Conservation (phyloP, 345 rosid genomes). For the Balakata baccata region DNA sequence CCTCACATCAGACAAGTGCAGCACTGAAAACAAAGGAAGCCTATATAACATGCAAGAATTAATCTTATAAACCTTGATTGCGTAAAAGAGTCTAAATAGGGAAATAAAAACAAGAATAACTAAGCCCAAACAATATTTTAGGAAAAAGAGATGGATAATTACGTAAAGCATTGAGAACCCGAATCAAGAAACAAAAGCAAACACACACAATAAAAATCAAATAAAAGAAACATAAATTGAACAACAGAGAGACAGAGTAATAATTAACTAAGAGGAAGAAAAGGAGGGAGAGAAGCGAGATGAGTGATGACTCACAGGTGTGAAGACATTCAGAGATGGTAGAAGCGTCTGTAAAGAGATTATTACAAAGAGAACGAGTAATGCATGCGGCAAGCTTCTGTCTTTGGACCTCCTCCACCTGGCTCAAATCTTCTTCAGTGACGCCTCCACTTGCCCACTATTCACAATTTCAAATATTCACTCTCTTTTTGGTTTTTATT, state of each 20-base stretch:
- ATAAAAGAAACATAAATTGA: background rate
- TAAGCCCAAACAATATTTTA: too few relatives aligned
- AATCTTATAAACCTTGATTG: background rate
- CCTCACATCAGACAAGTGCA: background rate
- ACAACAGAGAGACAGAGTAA: background rate
- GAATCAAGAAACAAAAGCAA: too few relatives aligned
- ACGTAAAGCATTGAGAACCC: background rate
- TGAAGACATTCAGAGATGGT: conserved; percentile 57
- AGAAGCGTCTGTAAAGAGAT: conserved; percentile 44
- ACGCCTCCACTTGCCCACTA: background rate
- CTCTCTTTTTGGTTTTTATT: background rate
- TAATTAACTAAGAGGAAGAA: background rate
- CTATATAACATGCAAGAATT: background rate
- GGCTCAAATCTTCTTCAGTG: conserved; percentile 7
- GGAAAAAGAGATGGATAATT: background rate
- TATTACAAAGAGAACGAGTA: conserved; percentile 45
- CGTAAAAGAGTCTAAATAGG: conserved; percentile 4
- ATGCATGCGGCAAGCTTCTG: conserved; percentile 37
- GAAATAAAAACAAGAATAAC: background rate
- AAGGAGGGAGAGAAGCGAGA: background rate
- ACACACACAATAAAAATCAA: background rate
- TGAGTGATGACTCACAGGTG: conserved; percentile 35
- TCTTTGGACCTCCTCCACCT: conserved; percentile 29
- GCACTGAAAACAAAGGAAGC: background rate
- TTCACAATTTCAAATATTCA: background rate